Evolutionary conservation across 2,329 filamentous ascomycete genomes (phyloP), one percentile per base, ranked within the genome.

Genomic region (Curvularia lunata): DNA sequence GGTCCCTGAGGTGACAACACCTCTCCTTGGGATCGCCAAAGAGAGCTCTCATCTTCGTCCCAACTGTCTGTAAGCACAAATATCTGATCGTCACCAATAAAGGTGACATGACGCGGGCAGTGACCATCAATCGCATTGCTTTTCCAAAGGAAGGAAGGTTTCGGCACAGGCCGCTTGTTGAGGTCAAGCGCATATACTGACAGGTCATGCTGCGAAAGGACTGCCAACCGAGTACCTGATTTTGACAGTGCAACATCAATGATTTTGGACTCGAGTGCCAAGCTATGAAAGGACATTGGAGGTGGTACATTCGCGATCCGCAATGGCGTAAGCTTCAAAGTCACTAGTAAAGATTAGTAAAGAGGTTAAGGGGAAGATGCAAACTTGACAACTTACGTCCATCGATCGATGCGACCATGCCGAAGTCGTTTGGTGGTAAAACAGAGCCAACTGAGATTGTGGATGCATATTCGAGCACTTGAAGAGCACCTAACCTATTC

Each of bases 281-380:
- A 69, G 56, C 96, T 91, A 64, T 90, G 90, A 61, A 94, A 83
- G 16, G 92, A 87, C 92, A 98, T 97, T 0, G 95, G 95, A 27
- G 95, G 95, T 23, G 95, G 95, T 3, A 97, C 84, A 68, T 95
- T 96, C 12, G 92, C 90, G 48, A 88, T 84, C 61, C 91, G 85
- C 63, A 99, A 84, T 0, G 95, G 92, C 0, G 95, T 98, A 45
- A 98, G 77, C 73, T 96, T 96, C 57, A 98, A 77, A 3, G 73
- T 85, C 62, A 76, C 82, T 84, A 32, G 7, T 5, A 25, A 60
- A 13, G 9, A 27, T 72, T 13, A 56, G 43, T 61, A 27, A 55
- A 27, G 13, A 55, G 72, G 64, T 40, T 32, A 28, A 28, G 21
- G 27, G 10, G 18, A 28, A 2, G 13, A 21, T 18, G 9, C 3